Conservation (phyloP, 2,329 filamentous ascomycete genomes). For the Penicillium crustosum region DNA sequence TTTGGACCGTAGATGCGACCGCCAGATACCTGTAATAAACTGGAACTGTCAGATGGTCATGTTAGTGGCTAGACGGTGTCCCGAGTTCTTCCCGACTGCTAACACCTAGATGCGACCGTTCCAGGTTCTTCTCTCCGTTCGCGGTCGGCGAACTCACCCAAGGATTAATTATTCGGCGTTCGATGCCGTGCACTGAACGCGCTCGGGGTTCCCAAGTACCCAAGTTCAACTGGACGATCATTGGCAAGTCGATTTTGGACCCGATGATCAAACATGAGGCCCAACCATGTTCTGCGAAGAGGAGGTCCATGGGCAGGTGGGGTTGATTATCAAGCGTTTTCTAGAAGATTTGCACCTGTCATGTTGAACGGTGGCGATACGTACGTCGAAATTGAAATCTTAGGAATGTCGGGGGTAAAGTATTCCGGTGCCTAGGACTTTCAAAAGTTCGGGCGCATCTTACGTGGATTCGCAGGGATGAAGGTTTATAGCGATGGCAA, state of each 20-base stretch:
- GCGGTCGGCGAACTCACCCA: background rate
- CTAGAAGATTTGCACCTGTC: slow-evolving; percentile 4
- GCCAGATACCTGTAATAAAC: background rate
- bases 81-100: background rate
- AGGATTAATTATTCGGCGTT: background rate
- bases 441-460: background rate
- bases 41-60: background rate
- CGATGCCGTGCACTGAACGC: background rate
- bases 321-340: background rate
- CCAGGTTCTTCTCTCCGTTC: background rate
- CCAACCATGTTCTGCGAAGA: background rate
- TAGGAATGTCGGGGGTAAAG: background rate
- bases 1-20: background rate
- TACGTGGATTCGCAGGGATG: background rate
- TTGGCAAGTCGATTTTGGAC: background rate
- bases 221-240: background rate
- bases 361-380: background rate
- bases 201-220: background rate
- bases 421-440: background rate
- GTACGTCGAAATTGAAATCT: background rate
- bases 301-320: background rate
- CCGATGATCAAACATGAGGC: slow-evolving; percentile 2
- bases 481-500: background rate
- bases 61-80: background rate
- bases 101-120: slow-evolving; percentile 3